Evolutionary conservation across 257 asterid genomes (phyloP).

Genomic region (Solanum peruvianum): DNA sequence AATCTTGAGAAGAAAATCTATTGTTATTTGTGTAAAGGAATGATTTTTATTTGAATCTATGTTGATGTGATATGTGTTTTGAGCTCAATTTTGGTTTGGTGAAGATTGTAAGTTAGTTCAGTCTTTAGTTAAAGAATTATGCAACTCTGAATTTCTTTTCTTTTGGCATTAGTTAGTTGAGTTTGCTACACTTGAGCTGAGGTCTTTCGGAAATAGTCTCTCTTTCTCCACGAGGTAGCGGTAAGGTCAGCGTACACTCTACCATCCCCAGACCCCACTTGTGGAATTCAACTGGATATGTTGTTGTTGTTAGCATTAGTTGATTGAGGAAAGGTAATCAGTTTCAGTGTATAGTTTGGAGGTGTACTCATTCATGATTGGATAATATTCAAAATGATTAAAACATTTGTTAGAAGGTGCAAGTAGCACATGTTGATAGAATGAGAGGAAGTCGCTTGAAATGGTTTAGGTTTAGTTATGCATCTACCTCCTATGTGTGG

Average conservation of each 20-base stretch:
- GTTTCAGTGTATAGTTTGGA: background rate
- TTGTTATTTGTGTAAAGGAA: background rate
- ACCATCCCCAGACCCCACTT: background rate
- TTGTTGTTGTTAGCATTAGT: background rate
- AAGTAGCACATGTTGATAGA: background rate
- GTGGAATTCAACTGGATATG: background rate
- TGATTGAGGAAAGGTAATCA: background rate
- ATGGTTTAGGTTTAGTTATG: background rate
- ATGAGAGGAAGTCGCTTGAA: background rate
- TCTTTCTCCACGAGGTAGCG: background rate
- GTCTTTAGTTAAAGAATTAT: background rate
- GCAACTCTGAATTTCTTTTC: background rate
- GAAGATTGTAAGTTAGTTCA: background rate
- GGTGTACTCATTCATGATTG: background rate
- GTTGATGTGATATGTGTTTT: background rate
- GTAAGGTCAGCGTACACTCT: background rate
- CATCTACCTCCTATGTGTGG: background rate
- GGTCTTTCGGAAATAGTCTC: background rate
- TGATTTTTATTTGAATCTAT: background rate
- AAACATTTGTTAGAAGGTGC: background rate
- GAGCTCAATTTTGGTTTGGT: background rate
- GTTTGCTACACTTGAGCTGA: background rate
- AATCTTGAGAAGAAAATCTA: background rate
- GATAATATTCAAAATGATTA: background rate
- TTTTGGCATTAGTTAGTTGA: background rate